Percentiles rank a stretch among this genome's conserved stretches.
phyloP scores from a whole-genome alignment of 768 basidiomycete species.

The Phylloporus sp. region DNA sequence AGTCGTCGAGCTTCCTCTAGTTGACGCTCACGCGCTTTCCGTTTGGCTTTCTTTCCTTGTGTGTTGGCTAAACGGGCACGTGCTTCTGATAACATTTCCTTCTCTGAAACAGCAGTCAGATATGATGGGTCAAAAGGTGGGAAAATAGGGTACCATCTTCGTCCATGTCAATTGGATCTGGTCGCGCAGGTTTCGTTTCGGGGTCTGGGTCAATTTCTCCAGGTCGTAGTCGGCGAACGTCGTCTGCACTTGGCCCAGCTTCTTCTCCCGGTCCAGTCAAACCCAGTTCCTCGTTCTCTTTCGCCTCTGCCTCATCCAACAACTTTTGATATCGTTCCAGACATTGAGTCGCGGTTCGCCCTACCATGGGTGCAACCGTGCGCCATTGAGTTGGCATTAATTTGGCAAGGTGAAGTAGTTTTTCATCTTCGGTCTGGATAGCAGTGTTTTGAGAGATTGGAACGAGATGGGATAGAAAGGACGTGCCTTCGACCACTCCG shows the following conservation, averaged over 20 bases:
- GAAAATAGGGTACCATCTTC: constrained; percentile 74
- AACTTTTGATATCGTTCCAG: constrained; percentile 97
- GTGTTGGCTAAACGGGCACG: constrained; percentile 97
- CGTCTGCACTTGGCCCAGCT: constrained; percentile 85
- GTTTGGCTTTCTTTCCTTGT: constrained; percentile 98
- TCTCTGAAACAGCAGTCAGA: constrained; percentile 52
- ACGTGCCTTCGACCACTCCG: constrained; percentile 95
- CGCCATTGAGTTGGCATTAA: constrained; percentile 99
- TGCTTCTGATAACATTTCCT: constrained; percentile 99
- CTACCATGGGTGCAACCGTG: constrained; percentile 97
- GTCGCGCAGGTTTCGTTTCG: constrained; percentile 95
- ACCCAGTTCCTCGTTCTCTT: constrained; percentile 94
- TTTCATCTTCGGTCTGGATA: constrained; percentile 91
- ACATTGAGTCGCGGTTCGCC: constrained; percentile 96
- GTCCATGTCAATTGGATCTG: constrained; percentile 99
- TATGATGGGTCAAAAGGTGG: neutral
- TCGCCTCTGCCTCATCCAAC: constrained; percentile 93
- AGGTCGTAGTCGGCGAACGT: constrained; percentile 81
- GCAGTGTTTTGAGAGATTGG: neutral
- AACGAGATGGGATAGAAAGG: neutral
- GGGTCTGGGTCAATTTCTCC: constrained; percentile 99
- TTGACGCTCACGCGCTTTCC: constrained; percentile 96
- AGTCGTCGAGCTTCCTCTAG: constrained; percentile 93
- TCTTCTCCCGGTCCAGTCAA: constrained; percentile 79
- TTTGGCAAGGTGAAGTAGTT: constrained; percentile 94